Conservation (phyloP, 2,329 filamentous ascomycete genomes). For the Fusarium piperis region DNA sequence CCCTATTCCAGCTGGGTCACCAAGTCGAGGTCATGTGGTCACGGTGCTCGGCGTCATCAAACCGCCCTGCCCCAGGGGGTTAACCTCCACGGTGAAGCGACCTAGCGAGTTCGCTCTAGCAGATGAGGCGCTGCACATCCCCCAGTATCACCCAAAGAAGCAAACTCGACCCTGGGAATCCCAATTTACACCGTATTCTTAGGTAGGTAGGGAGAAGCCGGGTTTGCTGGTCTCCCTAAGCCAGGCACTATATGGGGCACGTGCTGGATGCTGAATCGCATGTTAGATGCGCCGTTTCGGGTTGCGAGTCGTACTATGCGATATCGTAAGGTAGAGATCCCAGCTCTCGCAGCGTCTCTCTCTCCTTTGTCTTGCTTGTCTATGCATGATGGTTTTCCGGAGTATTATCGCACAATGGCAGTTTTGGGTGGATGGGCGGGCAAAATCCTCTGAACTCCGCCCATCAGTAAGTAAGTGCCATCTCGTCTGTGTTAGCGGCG, state of each 20-base stretch:
- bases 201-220: constrained; percentile 9
- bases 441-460: background rate
- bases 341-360: constrained; percentile 1
- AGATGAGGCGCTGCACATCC: constrained; percentile 15
- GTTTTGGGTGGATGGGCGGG: background rate
- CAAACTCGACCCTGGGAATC: constrained; percentile 14
- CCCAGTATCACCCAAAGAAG: constrained; percentile 3
- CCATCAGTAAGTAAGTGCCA: background rate
- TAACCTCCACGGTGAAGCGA: background rate
- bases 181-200: constrained; percentile 18
- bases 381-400: constrained; percentile 11
- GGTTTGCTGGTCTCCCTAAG: constrained; percentile 2
- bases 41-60: constrained; percentile 7
- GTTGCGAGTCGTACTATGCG: constrained; percentile 35
- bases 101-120: background rate
- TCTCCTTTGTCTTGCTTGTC: constrained; percentile 3
- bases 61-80: constrained; percentile 2
- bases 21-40: constrained; percentile 1
- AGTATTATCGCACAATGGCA: constrained; percentile 1
- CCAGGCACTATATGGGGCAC: constrained; percentile 31
- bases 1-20: constrained; percentile 13
- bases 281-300: constrained; percentile 25
- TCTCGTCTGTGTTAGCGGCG: background rate
- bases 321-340: constrained; percentile 14
- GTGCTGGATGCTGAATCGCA: constrained; percentile 38